A percentile compares a stretch with the other conserved stretches of the same genome.
Evolutionary conservation across 768 basidiomycete genomes (phyloP).

Genomic region (Agrocybe praecox): DNA sequence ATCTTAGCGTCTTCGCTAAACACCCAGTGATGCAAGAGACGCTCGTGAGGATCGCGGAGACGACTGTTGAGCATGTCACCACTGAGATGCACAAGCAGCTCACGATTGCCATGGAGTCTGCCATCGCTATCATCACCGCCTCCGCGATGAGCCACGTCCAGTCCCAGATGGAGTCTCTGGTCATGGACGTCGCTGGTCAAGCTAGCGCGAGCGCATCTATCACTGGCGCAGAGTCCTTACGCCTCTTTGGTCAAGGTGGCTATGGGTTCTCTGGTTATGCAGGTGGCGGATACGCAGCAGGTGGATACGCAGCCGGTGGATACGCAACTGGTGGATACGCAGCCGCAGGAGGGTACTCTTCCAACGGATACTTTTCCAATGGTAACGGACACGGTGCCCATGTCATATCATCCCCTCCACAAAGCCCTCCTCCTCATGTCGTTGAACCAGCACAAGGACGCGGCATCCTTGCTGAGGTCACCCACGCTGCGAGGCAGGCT

Average conservation of each 20-base stretch:
- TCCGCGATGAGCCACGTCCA: constrained; percentile 17
- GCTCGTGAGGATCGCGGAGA: constrained; percentile 17
- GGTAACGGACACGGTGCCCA: neutral
- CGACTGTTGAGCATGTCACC: constrained; percentile 18
- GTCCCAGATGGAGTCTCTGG: constrained; percentile 8
- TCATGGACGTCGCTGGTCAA: constrained; percentile 11
- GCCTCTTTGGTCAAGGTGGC: neutral
- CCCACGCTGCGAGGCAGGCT: no score
- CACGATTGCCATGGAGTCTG: constrained; percentile 17
- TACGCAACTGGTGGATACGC: no score
- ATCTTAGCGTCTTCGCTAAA: constrained; percentile 17
- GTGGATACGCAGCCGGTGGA: neutral
- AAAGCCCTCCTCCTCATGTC: no score
- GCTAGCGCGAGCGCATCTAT: constrained; percentile 12
- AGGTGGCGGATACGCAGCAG: neutral
- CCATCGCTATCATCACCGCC: constrained; percentile 11
- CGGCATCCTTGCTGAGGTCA: neutral
- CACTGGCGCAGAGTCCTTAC: constrained; percentile 14
- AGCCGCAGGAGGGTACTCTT: neutral
- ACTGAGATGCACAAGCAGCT: constrained; percentile 14
- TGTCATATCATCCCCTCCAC: neutral
- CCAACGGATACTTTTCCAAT: no score
- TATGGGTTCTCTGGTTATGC: neutral
- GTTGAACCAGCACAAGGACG: no score
- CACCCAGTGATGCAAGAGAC: constrained; percentile 19